Conservation (phyloP, 768 basidiomycete genomes). For the Lactarius psammicola region DNA sequence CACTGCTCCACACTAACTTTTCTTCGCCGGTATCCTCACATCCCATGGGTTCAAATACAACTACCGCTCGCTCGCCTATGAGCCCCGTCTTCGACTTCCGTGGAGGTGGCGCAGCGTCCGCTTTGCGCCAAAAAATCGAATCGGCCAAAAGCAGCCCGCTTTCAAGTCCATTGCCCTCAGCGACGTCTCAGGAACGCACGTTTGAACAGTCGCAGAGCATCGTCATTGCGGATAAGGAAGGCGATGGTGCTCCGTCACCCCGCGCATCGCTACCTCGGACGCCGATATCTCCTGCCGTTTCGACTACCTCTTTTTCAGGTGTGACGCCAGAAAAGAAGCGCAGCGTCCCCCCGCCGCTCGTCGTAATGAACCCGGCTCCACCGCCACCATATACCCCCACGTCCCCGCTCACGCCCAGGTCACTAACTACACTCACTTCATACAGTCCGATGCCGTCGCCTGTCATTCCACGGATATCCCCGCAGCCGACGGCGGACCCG, state of each 20-base stretch:
- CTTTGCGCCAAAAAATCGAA: slow-evolving; percentile 23
- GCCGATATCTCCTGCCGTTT: neutral
- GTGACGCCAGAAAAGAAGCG: slow-evolving; percentile 31
- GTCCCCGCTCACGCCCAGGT: neutral
- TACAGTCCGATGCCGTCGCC: slow-evolving; percentile 14
- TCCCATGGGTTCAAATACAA: slow-evolving; percentile 11
- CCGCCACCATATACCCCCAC: slow-evolving; percentile 35
- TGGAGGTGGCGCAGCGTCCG: slow-evolving; percentile 12
- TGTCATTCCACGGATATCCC: neutral
- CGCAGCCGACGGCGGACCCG: slow-evolving; percentile 32
- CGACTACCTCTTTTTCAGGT: slow-evolving; percentile 22
- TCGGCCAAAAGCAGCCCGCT: slow-evolving; percentile 3
- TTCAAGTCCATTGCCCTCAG: neutral
- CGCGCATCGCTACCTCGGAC: neutral
- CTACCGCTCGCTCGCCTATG: slow-evolving; percentile 22
- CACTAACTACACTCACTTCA: neutral
- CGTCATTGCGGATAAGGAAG: slow-evolving; percentile 16
- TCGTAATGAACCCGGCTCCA: slow-evolving; percentile 33
- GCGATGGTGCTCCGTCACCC: slow-evolving; percentile 31
- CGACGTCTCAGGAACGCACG: neutral
- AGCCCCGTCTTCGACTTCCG: slow-evolving; percentile 24
- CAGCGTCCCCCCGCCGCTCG: slow-evolving; percentile 33
- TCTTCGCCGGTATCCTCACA: slow-evolving; percentile 40
- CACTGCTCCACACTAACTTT: slow-evolving; percentile 43
- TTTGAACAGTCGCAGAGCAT: neutral